Evolutionary conservation across 129 eudicot species (phyloP).

Genomic region (Erigeron canadensis): DNA sequence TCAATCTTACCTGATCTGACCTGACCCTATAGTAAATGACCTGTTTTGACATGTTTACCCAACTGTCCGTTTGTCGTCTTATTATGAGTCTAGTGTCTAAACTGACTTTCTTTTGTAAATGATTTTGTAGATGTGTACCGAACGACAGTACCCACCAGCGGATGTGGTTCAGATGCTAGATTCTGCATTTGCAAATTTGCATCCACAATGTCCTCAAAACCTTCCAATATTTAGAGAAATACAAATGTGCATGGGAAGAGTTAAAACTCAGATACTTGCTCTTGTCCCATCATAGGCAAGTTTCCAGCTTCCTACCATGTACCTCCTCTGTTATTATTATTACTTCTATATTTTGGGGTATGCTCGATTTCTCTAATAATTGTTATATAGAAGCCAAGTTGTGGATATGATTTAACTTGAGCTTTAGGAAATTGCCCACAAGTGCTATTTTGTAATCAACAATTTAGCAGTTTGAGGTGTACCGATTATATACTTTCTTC

Average conservation of each 20-base stretch:
- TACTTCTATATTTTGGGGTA: constrained; percentile 1
- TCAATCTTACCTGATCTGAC: too few relatives aligned
- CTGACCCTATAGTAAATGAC: too few relatives aligned
- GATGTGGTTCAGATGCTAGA: constrained; percentile 69
- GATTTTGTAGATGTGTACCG: constrained; percentile 58
- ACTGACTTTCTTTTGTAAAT: constrained; percentile 1
- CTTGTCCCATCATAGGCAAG: constrained; percentile 49
- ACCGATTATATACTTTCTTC: constrained; percentile 8
- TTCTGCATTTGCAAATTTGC: constrained; percentile 48
- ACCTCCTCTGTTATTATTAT: constrained; percentile 4
- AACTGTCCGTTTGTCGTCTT: background rate
- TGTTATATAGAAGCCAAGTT: constrained; percentile 31
- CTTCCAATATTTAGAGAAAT: constrained; percentile 53
- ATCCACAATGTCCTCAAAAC: constrained; percentile 51
- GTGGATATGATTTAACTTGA: constrained; percentile 28
- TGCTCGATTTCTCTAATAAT: constrained; percentile 27
- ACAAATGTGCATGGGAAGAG: constrained; percentile 61
- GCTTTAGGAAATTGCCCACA: constrained; percentile 33
- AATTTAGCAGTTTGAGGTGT: constrained; percentile 19
- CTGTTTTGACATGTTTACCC: background rate
- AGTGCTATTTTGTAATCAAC: constrained; percentile 28
- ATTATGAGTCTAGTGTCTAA: background rate
- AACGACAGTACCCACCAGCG: constrained; percentile 54
- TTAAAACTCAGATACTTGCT: constrained; percentile 59
- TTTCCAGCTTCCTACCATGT: constrained; percentile 14